Base-by-base conservation (phyloP, 805 yeast genomes). In the Wickerhamomyces bovis region DNA sequence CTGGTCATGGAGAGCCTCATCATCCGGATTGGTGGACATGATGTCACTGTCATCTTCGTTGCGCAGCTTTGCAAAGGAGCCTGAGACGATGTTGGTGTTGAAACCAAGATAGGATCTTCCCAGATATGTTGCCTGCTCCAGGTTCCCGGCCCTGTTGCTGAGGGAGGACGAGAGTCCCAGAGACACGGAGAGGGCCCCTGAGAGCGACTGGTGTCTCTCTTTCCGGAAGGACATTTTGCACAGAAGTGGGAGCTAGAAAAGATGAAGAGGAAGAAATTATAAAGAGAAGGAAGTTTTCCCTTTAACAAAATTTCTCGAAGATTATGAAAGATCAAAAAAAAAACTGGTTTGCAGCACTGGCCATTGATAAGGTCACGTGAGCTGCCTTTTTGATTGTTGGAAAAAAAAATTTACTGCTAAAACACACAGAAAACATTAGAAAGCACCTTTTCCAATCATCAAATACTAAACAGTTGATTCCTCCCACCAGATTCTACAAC, bases 1-100 rank as follows among this genome's bases (percentile, higher is more conserved):
- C 49, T 78, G 78, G 49, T 76, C 81, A 52, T 80, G 82, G 39
- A 80, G 69, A 20, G 22, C 39, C 12, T 36, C 39, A 4, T 36
- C 39, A 20, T 36, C 39, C 10, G 13, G 11, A 13, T 36, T 20
- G 11, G 8, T 79, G 66, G 53, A 71, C 73, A 15, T 77, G 74
- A 2, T 64, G 7, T 19, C 38, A 35, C 25, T 33, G 7, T 35
- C 19, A n/a, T 23, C 25, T 13, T 35, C 35, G 8, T 23, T 22
- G 6, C 9, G 33, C 16, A 18, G 18, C 25, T n/a, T 18, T 12
- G 21, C 28, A 21, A 36, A 18, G 10, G 33, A n/a, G 16, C 35
- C 21, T 15, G 25, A 18, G 8, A 28, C 7, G 3, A 21, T 6
- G 10, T 44, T 25, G 10, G 36, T 25, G 25, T 39, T 49, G 43